Conservation (phyloP, 352 stramenopile genomes). For the Blastocystis sp. region DNA sequence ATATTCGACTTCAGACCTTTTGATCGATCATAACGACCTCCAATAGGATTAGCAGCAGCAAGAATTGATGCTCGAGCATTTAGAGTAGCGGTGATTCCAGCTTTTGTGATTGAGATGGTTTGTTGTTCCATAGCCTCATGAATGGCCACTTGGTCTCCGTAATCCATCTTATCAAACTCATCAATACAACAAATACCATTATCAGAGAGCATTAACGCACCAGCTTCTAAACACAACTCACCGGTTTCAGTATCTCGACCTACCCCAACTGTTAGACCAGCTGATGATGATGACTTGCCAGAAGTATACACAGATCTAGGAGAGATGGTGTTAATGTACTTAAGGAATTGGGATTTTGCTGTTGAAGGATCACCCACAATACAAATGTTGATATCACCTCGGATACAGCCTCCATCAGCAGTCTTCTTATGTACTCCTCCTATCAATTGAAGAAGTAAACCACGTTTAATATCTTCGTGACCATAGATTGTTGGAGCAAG, state of each 20-base stretch:
- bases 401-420: conserved; percentile 79
- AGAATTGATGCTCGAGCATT: conserved; percentile 87
- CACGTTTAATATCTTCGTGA: conserved; percentile 81
- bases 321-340: conserved; percentile 69
- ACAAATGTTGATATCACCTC: conserved; percentile 84
- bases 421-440: conserved; percentile 94
- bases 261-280: conserved; percentile 87
- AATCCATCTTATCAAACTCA: conserved; percentile 94
- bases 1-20: conserved; percentile 88
- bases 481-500: conserved; percentile 92
- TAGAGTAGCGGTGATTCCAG: conserved; percentile 86
- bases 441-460: conserved; percentile 93
- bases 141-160: conserved; percentile 76
- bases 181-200: conserved; percentile 92
- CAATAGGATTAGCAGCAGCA: conserved; percentile 88
- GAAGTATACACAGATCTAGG: conserved; percentile 87
- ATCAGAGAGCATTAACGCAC: conserved; percentile 76
- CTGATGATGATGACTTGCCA: conserved; percentile 87
- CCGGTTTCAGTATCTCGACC: conserved; percentile 78
- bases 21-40: conserved; percentile 87
- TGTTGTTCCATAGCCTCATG: conserved; percentile 98
- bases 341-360: conserved; percentile 81
- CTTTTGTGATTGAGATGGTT: conserved; percentile 79
- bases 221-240: conserved; percentile 65
- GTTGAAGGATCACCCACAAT: conserved; percentile 80